A percentile compares a stretch with the other conserved stretches of the same genome.
Conservation (phyloP, 345 rosid species). For the Conringia planisiliqua region DNA sequence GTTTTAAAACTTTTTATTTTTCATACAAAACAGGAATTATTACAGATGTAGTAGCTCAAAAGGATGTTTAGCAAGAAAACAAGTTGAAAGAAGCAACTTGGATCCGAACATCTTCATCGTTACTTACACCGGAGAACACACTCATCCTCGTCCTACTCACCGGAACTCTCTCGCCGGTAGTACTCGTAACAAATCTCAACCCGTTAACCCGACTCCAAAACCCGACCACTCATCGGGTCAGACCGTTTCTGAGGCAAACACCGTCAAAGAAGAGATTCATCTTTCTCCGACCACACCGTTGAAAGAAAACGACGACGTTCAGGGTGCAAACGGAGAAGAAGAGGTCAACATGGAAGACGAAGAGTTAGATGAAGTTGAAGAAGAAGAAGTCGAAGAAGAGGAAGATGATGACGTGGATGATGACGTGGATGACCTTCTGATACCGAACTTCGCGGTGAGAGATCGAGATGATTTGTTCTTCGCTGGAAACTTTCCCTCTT, state of each 20-base stretch:
- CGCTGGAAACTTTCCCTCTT: constrained; percentile 35
- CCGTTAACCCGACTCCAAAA: constrained; percentile 27
- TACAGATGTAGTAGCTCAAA: constrained; percentile 86
- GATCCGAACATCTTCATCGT: constrained; percentile 65
- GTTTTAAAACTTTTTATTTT: not conserved
- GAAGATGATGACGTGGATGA: constrained; percentile 17
- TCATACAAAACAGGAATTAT: constrained; percentile 56
- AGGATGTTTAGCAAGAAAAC: constrained; percentile 83
- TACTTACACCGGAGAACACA: constrained; percentile 84
- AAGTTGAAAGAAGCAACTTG: constrained; percentile 71
- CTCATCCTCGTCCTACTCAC: constrained; percentile 84
- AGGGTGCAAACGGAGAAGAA: constrained; percentile 32
- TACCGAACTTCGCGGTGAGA: constrained; percentile 51
- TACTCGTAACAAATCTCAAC: constrained; percentile 54
- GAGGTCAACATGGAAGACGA: constrained; percentile 31
- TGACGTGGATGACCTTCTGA: constrained; percentile 50
- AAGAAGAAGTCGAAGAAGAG: not conserved
- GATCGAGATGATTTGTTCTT: constrained; percentile 54
- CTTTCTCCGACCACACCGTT: constrained; percentile 59
- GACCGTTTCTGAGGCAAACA: not conserved
- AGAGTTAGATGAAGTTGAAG: constrained; percentile 12
- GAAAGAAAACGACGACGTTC: constrained; percentile 27
- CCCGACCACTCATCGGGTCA: constrained; percentile 10
- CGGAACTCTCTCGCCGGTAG: constrained; percentile 93
- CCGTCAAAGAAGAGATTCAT: constrained; percentile 28